These are phyloP conservation scores for Lactarius deliciosus DNA, from an alignment of 768 basidiomycete genomes.

Conservation along the genomic window DNA sequence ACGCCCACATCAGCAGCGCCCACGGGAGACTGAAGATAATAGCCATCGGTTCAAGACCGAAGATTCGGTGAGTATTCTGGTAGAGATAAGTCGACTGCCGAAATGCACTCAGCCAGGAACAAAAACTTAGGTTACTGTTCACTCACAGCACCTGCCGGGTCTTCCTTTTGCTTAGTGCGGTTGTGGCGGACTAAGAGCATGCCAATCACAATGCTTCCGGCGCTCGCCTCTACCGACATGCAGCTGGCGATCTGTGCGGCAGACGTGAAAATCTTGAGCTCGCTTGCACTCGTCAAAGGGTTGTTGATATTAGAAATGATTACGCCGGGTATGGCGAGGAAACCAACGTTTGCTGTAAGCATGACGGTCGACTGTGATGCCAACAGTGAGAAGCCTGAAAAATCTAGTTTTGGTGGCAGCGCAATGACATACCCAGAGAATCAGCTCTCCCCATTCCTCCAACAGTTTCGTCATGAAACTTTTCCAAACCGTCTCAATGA, in stretches of 20 bases:
- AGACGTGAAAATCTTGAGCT: background rate
- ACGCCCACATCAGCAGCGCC: constrained; percentile 25
- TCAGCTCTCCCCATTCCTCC: constrained; percentile 21
- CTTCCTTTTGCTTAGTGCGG: constrained; percentile 12
- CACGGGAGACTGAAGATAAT: constrained; percentile 23
- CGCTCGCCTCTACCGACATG: constrained; percentile 17
- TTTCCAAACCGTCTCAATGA: constrained; percentile 22
- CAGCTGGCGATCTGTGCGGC: constrained; percentile 20
- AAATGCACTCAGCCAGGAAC: background rate
- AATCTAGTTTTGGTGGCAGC: background rate
- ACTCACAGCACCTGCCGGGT: constrained; percentile 21
- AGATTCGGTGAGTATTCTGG: background rate
- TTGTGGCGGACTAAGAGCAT: constrained; percentile 25
- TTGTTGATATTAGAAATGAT: constrained; percentile 5
- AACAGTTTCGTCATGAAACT: constrained; percentile 14
- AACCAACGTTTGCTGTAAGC: constrained; percentile 20
- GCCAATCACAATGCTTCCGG: constrained; percentile 24
- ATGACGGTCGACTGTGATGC: constrained; percentile 15
- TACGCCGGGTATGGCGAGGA: constrained; percentile 23
- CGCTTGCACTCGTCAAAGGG: background rate
- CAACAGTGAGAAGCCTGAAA: background rate
- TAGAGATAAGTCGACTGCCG: constrained; percentile 13
- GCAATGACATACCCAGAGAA: constrained; percentile 17
- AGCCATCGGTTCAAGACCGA: constrained; percentile 23
- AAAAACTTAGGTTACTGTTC: background rate